These are phyloP conservation scores for Lodderomyces parapsilosis DNA, from an alignment of 1,139 yeast species.

Conservation along the genomic window DNA sequence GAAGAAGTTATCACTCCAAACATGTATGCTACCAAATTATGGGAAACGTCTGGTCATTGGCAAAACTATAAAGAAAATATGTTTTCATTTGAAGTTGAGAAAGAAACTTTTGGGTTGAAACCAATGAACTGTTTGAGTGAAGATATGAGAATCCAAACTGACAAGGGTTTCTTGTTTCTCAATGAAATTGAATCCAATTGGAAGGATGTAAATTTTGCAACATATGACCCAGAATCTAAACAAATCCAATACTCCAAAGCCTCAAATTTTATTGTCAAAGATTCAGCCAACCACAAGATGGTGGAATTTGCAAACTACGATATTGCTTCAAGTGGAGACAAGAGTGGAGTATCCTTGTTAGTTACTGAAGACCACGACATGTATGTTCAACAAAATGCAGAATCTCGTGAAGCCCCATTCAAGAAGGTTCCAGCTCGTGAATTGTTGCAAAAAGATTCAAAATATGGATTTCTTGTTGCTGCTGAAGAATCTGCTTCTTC, in stretches of 20 bases:
- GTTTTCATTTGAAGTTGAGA: slow-evolving; percentile 95
- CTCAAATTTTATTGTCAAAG: slow-evolving; percentile 4
- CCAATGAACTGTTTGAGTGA: slow-evolving; percentile 68
- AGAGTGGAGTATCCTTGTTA: not conserved
- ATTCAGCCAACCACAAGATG: slow-evolving; percentile 7
- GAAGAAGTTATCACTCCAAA: slow-evolving; percentile 98
- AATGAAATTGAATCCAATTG: slow-evolving; percentile 4
- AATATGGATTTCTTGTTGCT: not conserved
- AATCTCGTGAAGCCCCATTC: not conserved
- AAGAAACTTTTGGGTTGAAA: slow-evolving; percentile 83
- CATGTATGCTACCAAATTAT: slow-evolving; percentile 90
- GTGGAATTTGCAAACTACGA: slow-evolving; percentile 4
- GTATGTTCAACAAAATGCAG: slow-evolving; percentile 6
- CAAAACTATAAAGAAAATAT: slow-evolving; percentile 93
- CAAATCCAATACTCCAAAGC: slow-evolving; percentile 5
- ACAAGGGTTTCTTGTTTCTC: slow-evolving; percentile 5
- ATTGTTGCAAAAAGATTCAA: not conserved
- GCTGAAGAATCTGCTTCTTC: not conserved
- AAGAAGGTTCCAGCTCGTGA: slow-evolving; percentile 4
- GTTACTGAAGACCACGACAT: slow-evolving; percentile 8
- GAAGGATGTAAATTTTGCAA: slow-evolving; percentile 6
- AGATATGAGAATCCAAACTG: slow-evolving; percentile 33
- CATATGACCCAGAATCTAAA: slow-evolving; percentile 5
- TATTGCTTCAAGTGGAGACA: not conserved
- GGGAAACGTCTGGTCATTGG: slow-evolving; percentile 99